Conservation (phyloP, 1,284 basidiomycete species). For the Coniophora puteana region DNA sequence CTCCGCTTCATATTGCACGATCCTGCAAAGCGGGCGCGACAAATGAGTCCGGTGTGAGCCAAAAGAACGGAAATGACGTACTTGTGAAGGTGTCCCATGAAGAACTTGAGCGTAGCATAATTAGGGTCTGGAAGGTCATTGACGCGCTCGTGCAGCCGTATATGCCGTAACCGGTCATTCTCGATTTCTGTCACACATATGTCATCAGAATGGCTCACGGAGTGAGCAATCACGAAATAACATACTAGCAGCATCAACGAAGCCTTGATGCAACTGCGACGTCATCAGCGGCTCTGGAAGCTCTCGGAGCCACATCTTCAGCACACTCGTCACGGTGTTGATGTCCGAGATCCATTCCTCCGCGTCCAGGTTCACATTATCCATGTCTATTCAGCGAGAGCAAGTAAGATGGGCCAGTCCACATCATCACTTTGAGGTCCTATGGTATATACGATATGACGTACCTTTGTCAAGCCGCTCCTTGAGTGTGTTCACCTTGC, state of each 20-base stretch:
- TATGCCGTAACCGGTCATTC: slow-evolving; percentile 90
- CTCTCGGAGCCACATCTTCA: slow-evolving; percentile 97
- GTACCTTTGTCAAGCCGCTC: slow-evolving; percentile 83
- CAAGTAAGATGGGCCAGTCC: too few relatives aligned
- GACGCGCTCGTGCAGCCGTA: slow-evolving; percentile 93
- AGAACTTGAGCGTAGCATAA: slow-evolving; percentile 95
- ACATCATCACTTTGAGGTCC: slow-evolving; percentile 6
- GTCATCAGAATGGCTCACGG: slow-evolving; percentile 1
- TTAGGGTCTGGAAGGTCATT: slow-evolving; percentile 98
- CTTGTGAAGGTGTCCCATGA: slow-evolving; percentile 93
- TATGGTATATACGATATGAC: slow-evolving; percentile 4
- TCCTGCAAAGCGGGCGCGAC: slow-evolving; percentile 39
- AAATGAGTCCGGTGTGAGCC: slow-evolving; percentile 2
- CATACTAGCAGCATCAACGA: slow-evolving; percentile 94
- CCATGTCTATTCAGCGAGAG: too few relatives aligned
- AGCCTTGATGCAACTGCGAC: slow-evolving; percentile 79
- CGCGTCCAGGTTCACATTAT: slow-evolving; percentile 81
- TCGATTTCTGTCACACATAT: slow-evolving; percentile 68
- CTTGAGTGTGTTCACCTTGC: slow-evolving; percentile 84
- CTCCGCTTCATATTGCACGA: slow-evolving; percentile 67
- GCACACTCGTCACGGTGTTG: slow-evolving; percentile 90
- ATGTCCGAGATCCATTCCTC: slow-evolving; percentile 92
- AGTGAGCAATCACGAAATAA: slow-evolving; percentile 14
- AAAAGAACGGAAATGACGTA: slow-evolving; percentile 27
- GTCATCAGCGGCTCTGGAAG: slow-evolving; percentile 94